Percentiles rank a stretch among this genome's conserved stretches.
These are phyloP conservation scores for Colletotrichum plurivorum DNA, from an alignment of 2,329 filamentous ascomycete genomes.

Conservation along the genomic window DNA sequence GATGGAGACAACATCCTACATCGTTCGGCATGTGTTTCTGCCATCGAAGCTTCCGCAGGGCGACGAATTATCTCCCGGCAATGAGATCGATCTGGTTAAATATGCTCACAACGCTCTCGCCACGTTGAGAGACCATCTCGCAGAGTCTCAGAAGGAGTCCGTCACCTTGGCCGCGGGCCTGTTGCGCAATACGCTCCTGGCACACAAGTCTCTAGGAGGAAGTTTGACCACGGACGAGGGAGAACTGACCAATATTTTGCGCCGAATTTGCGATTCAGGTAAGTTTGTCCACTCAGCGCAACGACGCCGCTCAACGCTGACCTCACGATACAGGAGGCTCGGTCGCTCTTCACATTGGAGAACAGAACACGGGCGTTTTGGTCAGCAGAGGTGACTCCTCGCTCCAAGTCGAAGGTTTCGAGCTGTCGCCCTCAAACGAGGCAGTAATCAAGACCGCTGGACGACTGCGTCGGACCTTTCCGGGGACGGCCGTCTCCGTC, in stretches of 20 bases:
- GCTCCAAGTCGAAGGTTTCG: slow-evolving; percentile 51
- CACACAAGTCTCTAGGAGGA: not conserved
- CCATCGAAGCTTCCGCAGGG: slow-evolving; percentile 47
- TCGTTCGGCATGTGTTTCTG: slow-evolving; percentile 49
- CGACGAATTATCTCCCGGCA: slow-evolving; percentile 32
- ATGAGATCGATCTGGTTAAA: not conserved
- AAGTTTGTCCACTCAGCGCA: not conserved
- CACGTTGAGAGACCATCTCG: not conserved
- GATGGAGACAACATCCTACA: not conserved
- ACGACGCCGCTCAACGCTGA: not conserved
- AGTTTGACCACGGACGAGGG: not conserved
- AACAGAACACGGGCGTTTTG: slow-evolving; percentile 54
- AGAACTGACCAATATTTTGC: not conserved
- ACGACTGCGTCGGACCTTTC: slow-evolving; percentile 49
- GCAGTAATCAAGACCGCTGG: slow-evolving; percentile 47
- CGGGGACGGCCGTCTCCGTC: slow-evolving; percentile 44
- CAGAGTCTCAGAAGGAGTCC: not conserved
- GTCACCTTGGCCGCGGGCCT: not conserved
- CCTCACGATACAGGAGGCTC: slow-evolving; percentile 18
- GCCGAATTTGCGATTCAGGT: not conserved
- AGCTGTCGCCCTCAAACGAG: slow-evolving; percentile 48
- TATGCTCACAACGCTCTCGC: not conserved
- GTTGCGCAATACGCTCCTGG: not conserved
- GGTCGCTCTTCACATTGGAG: slow-evolving; percentile 47
- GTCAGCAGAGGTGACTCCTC: slow-evolving; percentile 41